phyloP scores from a whole-genome alignment of 1,284 basidiomycete genomes.

The Papiliotrema flavescens region DNA sequence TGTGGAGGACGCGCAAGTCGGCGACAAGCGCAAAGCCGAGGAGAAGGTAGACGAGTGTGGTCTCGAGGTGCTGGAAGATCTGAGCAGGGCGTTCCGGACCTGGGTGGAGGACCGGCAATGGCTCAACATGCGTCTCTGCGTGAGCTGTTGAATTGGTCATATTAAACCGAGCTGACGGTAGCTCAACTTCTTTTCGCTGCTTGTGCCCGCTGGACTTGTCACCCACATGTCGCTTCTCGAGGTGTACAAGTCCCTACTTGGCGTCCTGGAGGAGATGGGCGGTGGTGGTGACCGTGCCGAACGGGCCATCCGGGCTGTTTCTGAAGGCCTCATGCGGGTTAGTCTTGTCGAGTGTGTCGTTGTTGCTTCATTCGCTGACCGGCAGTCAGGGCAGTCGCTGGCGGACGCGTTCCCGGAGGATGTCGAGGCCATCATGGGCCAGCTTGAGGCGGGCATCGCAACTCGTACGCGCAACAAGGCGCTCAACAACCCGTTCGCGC shows the following conservation, averaged over 20 bases:
- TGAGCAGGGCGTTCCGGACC: conserved; percentile 78
- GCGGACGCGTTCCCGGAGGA: conserved; percentile 30
- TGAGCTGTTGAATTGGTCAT: conserved; percentile 49
- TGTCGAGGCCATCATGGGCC: conserved; percentile 29
- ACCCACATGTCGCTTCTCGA: conserved; percentile 69
- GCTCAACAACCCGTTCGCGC: conserved; percentile 33
- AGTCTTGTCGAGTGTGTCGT: conserved; percentile 23
- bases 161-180: conserved; percentile 38
- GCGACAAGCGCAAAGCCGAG: conserved; percentile 36
- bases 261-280: conserved; percentile 84
- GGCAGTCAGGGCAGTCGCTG: conserved; percentile 37
- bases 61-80: conserved; percentile 75
- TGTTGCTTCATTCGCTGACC: not conserved
- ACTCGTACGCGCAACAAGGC: conserved; percentile 28
- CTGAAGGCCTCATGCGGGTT: conserved; percentile 80
- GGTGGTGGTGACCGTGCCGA: conserved; percentile 82
- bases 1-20: conserved; percentile 42
- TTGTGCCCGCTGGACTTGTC: conserved; percentile 71
- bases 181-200: conserved; percentile 86
- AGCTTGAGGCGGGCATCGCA: conserved; percentile 38
- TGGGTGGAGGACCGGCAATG: conserved; percentile 82
- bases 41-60: conserved; percentile 56
- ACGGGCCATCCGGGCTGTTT: conserved; percentile 77
- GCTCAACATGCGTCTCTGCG: conserved; percentile 79
- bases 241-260: conserved; percentile 73